Evolutionary conservation across 768 basidiomycete genomes (phyloP).

Genomic region (Megacollybia marginata): DNA sequence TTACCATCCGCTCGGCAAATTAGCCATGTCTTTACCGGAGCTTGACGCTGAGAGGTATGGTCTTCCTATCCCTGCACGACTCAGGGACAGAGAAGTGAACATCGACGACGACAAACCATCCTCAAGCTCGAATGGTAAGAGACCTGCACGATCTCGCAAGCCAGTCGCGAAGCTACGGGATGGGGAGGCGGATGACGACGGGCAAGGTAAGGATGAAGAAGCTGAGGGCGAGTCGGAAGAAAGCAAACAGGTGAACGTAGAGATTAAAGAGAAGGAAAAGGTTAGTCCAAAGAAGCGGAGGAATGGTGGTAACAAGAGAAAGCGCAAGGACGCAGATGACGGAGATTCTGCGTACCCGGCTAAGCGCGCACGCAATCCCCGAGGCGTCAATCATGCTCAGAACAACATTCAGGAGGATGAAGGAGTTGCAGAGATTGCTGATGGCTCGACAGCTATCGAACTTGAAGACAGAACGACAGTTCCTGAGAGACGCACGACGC

Average conservation of each 20-base stretch:
- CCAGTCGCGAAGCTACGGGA: constrained; percentile 5
- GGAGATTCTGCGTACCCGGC: constrained; percentile 67
- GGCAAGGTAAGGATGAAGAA: constrained; percentile 8
- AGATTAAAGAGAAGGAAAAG: constrained; percentile 4
- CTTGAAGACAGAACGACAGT: constrained; percentile 22
- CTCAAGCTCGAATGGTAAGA: background rate
- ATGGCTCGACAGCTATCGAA: constrained; percentile 21
- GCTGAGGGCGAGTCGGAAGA: constrained; percentile 12
- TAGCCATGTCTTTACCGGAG: constrained; percentile 60
- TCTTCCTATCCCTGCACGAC: constrained; percentile 34
- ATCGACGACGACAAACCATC: constrained; percentile 28
- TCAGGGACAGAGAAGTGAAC: constrained; percentile 15
- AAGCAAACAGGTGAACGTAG: background rate
- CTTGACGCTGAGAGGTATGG: constrained; percentile 54
- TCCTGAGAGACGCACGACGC: constrained; percentile 39
- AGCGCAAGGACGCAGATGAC: constrained; percentile 53
- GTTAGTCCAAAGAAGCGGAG: constrained; percentile 7
- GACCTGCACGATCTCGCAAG: background rate
- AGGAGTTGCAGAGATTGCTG: constrained; percentile 16
- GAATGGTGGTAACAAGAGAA: constrained; percentile 40
- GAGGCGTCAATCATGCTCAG: constrained; percentile 26
- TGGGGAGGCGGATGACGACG: constrained; percentile 1
- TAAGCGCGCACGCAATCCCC: constrained; percentile 51
- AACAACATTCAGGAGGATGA: constrained; percentile 7
- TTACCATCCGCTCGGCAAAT: constrained; percentile 58